These are phyloP conservation scores for Candida alai DNA, from an alignment of 805 yeast species.

Conservation along the genomic window DNA sequence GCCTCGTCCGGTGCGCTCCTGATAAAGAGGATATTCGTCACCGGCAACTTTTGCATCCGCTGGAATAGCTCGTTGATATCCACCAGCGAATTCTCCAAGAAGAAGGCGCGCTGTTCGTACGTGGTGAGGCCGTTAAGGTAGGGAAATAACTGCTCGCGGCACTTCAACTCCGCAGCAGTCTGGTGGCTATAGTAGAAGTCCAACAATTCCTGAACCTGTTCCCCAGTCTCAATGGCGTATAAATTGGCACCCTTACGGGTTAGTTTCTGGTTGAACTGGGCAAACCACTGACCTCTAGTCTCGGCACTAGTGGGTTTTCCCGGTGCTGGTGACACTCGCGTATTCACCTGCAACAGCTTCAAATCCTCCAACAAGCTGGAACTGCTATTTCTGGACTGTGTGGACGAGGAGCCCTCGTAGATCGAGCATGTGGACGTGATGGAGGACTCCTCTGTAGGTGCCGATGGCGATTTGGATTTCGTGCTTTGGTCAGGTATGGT, in stretches of 20 bases:
- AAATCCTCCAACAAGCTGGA: slow-evolving; percentile 3
- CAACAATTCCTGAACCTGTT: slow-evolving; percentile 5
- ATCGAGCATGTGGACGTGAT: no score
- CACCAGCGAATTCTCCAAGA: slow-evolving; percentile 4
- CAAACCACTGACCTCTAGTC: no score
- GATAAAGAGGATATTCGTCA: slow-evolving; percentile 15
- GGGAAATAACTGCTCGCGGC: slow-evolving; percentile 23
- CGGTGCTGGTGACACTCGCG: background rate
- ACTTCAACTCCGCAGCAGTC: slow-evolving; percentile 1
- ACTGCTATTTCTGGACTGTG: no score
- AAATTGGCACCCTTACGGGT: background rate
- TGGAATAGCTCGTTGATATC: background rate
- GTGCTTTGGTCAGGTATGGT: background rate
- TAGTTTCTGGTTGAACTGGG: slow-evolving; percentile 4
- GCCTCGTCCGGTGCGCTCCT: slow-evolving; percentile 7
- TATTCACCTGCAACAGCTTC: no score
- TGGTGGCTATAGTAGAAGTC: slow-evolving; percentile 8
- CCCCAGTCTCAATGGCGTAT: slow-evolving; percentile 5
- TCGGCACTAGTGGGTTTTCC: background rate
- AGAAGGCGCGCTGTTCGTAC: slow-evolving; percentile 25
- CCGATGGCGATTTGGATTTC: background rate
- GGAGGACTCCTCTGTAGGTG: no score
- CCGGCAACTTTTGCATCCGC: background rate
- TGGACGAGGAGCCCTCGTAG: no score
- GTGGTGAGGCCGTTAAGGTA: slow-evolving; percentile 31